These are phyloP conservation scores for Jatropha curcas DNA, from an alignment of 345 rosid genomes.

Conservation along the genomic window DNA sequence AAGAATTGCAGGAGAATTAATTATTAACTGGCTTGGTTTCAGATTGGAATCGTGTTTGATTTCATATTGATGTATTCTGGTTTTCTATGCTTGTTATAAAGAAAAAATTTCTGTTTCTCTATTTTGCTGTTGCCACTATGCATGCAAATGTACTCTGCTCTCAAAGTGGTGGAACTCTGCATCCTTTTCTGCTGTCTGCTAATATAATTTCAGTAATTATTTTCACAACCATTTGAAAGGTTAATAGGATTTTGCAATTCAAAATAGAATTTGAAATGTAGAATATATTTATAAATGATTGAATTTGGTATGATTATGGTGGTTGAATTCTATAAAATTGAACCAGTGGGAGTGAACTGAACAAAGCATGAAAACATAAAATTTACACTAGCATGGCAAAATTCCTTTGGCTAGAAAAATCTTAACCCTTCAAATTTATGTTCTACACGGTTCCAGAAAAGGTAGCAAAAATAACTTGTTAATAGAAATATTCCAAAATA, in stretches of 20 bases:
- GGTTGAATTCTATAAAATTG: too few relatives aligned
- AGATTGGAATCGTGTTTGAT: too few relatives aligned
- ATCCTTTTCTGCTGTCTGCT: neutral
- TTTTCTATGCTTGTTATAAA: neutral
- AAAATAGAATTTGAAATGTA: too few relatives aligned
- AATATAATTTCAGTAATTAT: neutral
- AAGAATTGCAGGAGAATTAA: conserved; percentile 76
- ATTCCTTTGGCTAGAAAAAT: too few relatives aligned
- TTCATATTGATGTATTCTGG: neutral
- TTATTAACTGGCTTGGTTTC: conserved; percentile 24
- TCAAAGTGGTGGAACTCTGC: neutral
- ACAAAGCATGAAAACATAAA: too few relatives aligned
- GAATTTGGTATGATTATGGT: too few relatives aligned
- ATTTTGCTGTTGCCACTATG: neutral
- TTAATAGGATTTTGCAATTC: neutral
- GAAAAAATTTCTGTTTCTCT: too few relatives aligned
- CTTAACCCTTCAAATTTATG: too few relatives aligned
- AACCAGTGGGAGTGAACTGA: too few relatives aligned
- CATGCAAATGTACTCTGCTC: neutral
- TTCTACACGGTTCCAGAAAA: too few relatives aligned
- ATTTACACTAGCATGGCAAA: conserved; percentile 23
- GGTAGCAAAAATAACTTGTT: too few relatives aligned
- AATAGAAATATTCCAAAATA: neutral
- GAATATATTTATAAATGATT: too few relatives aligned
- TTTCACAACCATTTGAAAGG: neutral